Conservation (phyloP, 495 filamentous ascomycete genomes). For the Saxispiralis lemnorum region DNA sequence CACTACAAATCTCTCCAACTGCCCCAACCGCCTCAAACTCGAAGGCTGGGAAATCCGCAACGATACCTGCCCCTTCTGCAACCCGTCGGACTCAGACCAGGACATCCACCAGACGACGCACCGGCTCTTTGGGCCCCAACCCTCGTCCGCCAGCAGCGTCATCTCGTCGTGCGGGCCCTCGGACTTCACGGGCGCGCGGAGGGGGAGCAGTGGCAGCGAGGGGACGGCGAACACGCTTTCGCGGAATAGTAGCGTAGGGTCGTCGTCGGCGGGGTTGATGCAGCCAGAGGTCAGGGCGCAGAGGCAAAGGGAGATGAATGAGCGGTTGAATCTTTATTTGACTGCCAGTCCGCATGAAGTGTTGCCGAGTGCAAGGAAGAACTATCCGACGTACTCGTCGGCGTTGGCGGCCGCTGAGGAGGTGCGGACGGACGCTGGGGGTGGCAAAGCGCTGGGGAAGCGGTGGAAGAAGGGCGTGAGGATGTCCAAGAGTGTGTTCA, state of each 20-base stretch:
- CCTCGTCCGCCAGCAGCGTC: no score
- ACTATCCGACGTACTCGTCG: constrained; percentile 2
- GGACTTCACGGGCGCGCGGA: no score
- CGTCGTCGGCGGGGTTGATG: constrained; percentile 12
- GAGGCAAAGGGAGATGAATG: constrained; percentile 21
- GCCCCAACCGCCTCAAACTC: constrained; percentile 18
- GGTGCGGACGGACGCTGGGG: background rate
- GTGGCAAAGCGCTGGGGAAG: background rate
- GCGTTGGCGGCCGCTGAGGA: background rate
- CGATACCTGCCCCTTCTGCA: constrained; percentile 26
- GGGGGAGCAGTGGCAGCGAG: constrained; percentile 3
- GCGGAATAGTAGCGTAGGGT: constrained; percentile 15
- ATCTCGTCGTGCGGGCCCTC: background rate
- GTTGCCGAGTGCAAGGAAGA: constrained; percentile 12
- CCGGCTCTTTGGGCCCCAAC: constrained; percentile 19
- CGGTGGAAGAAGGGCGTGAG: constrained; percentile 4
- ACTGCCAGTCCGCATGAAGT: constrained; percentile 10
- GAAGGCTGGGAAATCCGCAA: constrained; percentile 26
- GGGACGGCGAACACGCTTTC: constrained; percentile 14
- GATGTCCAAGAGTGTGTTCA: constrained; percentile 4
- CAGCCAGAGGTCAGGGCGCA: constrained; percentile 15
- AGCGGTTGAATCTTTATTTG: constrained; percentile 23
- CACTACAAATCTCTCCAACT: constrained; percentile 22
- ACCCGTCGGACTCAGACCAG: constrained; percentile 2
- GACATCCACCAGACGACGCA: constrained; percentile 17